Evolutionary conservation across 202 grass and related monocot genomes (phyloP).

Genomic region (Setaria viridis): DNA sequence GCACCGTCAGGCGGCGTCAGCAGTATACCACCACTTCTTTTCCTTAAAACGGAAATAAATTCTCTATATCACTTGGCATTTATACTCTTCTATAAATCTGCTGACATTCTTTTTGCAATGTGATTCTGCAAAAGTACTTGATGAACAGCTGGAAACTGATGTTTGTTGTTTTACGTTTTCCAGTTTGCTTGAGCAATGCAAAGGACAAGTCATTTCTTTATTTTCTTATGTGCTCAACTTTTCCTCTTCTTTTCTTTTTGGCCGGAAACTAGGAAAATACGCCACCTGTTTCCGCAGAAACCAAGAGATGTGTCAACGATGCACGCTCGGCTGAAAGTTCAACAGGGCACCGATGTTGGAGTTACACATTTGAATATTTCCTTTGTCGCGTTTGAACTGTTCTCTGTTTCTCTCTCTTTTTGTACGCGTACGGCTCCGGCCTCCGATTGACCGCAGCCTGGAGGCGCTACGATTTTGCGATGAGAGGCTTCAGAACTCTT

Average conservation of each 20-base stretch:
- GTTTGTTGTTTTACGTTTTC: not conserved
- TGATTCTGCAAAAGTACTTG: not conserved
- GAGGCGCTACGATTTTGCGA: not conserved
- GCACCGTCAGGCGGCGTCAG: not conserved
- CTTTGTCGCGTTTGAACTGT: not conserved
- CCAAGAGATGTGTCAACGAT: constrained; percentile 1
- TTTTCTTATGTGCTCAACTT: not conserved
- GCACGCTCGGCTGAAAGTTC: not conserved
- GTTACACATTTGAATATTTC: constrained; percentile 9
- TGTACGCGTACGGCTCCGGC: not conserved
- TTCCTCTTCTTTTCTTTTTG: not conserved
- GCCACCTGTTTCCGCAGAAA: not conserved
- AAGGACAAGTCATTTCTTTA: not conserved
- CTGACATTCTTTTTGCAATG: not conserved
- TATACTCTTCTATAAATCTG: not conserved
- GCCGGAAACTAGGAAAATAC: not conserved
- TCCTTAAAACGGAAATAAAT: not conserved
- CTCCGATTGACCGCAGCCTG: not conserved
- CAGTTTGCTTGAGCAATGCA: too few relatives aligned
- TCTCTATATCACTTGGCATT: not conserved
- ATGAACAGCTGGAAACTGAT: not conserved
- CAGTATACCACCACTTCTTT: too few relatives aligned
- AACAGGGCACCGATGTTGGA: not conserved
- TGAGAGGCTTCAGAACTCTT: not conserved
- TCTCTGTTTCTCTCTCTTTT: not conserved